Conservation (phyloP, 2,329 filamentous ascomycete species). For the Grosmannia clavigera region DNA sequence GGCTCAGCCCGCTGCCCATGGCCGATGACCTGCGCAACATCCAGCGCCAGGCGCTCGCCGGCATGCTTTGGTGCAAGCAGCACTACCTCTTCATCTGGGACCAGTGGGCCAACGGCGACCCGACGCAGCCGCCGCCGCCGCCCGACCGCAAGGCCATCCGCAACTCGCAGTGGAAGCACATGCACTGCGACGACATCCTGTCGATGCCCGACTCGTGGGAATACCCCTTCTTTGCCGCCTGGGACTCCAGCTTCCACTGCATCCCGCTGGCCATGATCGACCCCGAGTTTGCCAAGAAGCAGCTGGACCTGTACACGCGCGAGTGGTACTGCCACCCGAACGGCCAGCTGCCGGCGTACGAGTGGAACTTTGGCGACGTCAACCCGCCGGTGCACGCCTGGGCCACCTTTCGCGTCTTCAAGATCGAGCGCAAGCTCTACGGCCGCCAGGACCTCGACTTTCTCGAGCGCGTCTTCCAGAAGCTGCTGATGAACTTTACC, state of each 20-base stretch:
- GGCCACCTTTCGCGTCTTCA: slow-evolving; percentile 92
- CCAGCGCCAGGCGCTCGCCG: slow-evolving; percentile 84
- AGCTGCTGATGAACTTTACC: slow-evolving; percentile 89
- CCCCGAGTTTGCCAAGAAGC: slow-evolving; percentile 95
- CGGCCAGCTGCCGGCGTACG: slow-evolving; percentile 79
- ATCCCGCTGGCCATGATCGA: slow-evolving; percentile 96
- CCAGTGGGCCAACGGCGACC: slow-evolving; percentile 93
- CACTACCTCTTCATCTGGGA: slow-evolving; percentile 97
- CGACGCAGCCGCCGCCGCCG: slow-evolving; percentile 75
- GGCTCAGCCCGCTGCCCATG: slow-evolving; percentile 87
- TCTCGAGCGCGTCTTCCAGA: slow-evolving; percentile 91
- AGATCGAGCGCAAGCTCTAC: slow-evolving; percentile 96
- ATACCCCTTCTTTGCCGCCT: slow-evolving; percentile 94
- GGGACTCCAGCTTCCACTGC: slow-evolving; percentile 95
- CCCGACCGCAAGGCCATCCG: slow-evolving; percentile 65
- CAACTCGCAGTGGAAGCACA: slow-evolving; percentile 85
- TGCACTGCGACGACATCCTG: slow-evolving; percentile 87
- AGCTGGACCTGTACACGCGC: slow-evolving; percentile 86
- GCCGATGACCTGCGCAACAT: slow-evolving; percentile 88
- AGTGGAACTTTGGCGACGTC: slow-evolving; percentile 97
- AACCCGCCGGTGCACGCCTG: slow-evolving; percentile 95
- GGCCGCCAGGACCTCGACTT: slow-evolving; percentile 91
- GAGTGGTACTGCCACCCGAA: slow-evolving; percentile 99
- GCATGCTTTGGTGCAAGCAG: slow-evolving; percentile 99
- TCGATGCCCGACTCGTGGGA: slow-evolving; percentile 99